These are phyloP conservation scores for Clitoria ternatea DNA, from an alignment of 306 rosid species.

Conservation along the genomic window DNA sequence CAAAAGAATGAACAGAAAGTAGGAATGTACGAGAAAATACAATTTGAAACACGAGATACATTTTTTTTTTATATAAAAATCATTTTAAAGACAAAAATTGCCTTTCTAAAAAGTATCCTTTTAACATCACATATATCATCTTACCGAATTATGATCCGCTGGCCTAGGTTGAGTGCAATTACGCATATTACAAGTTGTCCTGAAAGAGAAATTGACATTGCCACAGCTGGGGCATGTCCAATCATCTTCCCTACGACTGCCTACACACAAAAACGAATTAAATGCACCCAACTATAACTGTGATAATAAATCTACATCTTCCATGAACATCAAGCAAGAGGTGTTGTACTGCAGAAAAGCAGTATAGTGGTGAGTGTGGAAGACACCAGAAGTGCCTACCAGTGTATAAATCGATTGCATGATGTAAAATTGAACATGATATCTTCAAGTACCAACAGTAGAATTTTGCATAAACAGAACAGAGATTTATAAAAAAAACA, in stretches of 20 bases:
- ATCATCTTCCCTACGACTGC: constrained; percentile 98
- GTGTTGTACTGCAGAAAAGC: neutral
- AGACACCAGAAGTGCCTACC: neutral
- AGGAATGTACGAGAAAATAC: neutral
- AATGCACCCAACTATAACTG: neutral
- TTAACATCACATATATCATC: neutral
- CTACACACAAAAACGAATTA: constrained; percentile 39
- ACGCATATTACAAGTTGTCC: constrained; percentile 99
- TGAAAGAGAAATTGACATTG: constrained; percentile 93
- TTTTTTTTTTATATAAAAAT: too few relatives aligned
- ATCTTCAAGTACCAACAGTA: neutral
- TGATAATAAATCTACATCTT: neutral
- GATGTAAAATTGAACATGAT: neutral
- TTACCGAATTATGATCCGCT: constrained; percentile 84
- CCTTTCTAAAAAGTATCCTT: neutral
- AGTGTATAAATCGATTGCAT: neutral
- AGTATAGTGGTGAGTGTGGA: neutral
- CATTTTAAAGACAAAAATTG: neutral
- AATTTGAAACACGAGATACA: neutral
- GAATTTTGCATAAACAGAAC: neutral
- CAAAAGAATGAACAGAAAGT: neutral
- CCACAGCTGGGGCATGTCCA: constrained; percentile 99
- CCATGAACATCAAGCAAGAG: neutral
- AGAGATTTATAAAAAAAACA: neutral
- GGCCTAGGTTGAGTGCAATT: constrained; percentile 99